These are phyloP conservation scores for Posidonia australis DNA, from an alignment of 106 monocot species.

Conservation along the genomic window DNA sequence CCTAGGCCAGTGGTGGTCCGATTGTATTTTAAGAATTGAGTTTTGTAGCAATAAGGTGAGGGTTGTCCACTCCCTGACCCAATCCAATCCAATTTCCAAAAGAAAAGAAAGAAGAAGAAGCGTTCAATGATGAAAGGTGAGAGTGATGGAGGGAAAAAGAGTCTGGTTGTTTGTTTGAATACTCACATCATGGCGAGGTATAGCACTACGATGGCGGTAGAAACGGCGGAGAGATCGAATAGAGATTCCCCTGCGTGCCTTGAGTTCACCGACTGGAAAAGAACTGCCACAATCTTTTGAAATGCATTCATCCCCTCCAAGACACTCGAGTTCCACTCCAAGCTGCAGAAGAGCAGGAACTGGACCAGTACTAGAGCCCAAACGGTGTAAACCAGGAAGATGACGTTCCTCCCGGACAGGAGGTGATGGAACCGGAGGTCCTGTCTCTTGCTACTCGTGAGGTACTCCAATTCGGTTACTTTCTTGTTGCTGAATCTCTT, in stretches of 20 bases:
- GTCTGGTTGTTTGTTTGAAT: not conserved
- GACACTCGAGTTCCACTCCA: constrained; percentile 50
- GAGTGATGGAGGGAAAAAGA: too few relatives aligned
- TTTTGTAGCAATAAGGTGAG: too few relatives aligned
- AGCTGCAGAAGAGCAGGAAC: constrained; percentile 23
- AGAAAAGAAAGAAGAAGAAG: too few relatives aligned
- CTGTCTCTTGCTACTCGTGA: constrained; percentile 2
- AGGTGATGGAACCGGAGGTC: constrained; percentile 23
- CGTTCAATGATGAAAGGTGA: too few relatives aligned
- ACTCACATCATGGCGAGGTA: constrained; percentile 69
- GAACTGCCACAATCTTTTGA: constrained; percentile 38
- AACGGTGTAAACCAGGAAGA: constrained; percentile 23
- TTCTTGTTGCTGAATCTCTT: constrained; percentile 17
- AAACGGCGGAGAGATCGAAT: constrained; percentile 34
- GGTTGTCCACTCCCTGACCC: too few relatives aligned
- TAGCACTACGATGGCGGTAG: constrained; percentile 45
- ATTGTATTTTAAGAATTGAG: too few relatives aligned
- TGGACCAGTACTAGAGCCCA: constrained; percentile 24
- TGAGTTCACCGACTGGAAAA: constrained; percentile 48
- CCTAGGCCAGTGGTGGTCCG: too few relatives aligned
- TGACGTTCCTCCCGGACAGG: constrained; percentile 10
- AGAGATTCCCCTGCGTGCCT: constrained; percentile 56
- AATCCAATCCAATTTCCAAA: too few relatives aligned
- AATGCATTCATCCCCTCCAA: constrained; percentile 28
- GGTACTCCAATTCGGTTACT: constrained; percentile 10